These are phyloP conservation scores for Vitis labrusca DNA, from an alignment of 164 flowering plant species.

Conservation along the genomic window DNA sequence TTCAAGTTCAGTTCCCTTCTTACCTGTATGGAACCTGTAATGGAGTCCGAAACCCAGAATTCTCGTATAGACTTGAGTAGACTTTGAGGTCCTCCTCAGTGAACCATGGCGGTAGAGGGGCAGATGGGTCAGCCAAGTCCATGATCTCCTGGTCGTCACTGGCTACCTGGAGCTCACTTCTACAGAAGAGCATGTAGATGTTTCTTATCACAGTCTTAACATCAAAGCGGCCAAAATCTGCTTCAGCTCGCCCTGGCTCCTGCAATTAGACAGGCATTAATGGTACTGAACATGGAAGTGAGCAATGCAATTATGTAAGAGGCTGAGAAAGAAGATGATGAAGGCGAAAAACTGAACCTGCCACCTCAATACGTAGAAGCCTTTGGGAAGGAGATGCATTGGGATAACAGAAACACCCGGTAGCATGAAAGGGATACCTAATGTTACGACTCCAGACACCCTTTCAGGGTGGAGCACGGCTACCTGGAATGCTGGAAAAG, in stretches of 20 bases:
- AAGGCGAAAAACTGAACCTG: conserved; percentile 8
- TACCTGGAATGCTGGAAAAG: conserved; percentile 16
- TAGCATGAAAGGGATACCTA: conserved; percentile 20
- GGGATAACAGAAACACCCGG: conserved; percentile 3
- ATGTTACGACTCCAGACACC: conserved; percentile 23
- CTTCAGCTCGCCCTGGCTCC: conserved; percentile 65
- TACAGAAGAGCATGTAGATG: conserved; percentile 56
- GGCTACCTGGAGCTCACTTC: conserved; percentile 50
- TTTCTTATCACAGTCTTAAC: conserved; percentile 50
- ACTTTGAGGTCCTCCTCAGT: conserved; percentile 49
- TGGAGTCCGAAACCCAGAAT: conserved; percentile 52
- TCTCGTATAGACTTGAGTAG: conserved; percentile 43
- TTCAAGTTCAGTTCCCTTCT: not conserved
- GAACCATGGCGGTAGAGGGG: conserved; percentile 62
- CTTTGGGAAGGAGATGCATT: conserved; percentile 14
- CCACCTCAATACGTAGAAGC: conserved; percentile 27
- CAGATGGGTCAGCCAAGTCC: conserved; percentile 55
- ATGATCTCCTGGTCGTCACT: conserved; percentile 45
- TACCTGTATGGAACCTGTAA: conserved; percentile 68
- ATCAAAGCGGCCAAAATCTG: conserved; percentile 50
- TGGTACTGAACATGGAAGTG: not conserved
- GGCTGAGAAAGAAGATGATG: not conserved
- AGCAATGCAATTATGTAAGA: not conserved
- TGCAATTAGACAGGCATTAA: conserved; percentile 1
- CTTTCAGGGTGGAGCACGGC: conserved; percentile 30